Conservation (phyloP, 2,329 filamentous ascomycete genomes). For the Trichoderma simmonsii region DNA sequence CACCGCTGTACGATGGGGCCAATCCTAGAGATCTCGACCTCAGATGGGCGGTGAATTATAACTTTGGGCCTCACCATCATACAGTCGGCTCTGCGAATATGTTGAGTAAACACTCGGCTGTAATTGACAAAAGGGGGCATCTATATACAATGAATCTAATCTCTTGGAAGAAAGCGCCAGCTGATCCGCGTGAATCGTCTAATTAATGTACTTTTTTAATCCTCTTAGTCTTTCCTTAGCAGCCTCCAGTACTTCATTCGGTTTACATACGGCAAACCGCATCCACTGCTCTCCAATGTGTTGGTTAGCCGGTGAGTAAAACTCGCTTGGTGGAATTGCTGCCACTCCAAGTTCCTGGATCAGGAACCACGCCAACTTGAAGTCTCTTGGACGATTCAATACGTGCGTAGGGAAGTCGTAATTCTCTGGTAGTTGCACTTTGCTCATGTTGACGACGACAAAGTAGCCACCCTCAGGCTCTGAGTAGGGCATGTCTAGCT, state of each 20-base stretch:
- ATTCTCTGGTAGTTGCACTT: neutral
- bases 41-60: neutral
- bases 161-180: neutral
- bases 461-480: constrained; percentile 5
- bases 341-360: constrained; percentile 5
- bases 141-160: neutral
- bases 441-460: constrained; percentile 5
- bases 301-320: neutral
- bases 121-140: neutral
- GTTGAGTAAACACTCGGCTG: neutral
- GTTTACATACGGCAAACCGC: constrained; percentile 8
- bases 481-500: constrained; percentile 1
- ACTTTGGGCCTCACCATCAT: neutral
- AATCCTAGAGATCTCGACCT: neutral
- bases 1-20: neutral
- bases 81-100: neutral
- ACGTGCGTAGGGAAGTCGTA: neutral
- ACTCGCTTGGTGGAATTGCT: neutral
- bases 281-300: constrained; percentile 8
- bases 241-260: neutral
- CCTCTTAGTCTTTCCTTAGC: constrained; percentile 4
- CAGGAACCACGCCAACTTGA: constrained; percentile 5
- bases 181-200: neutral
- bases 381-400: neutral
- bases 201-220: neutral